These are phyloP conservation scores for Hymenoscyphus fraxineus DNA, from an alignment of 2,329 filamentous ascomycete genomes.

Conservation along the genomic window DNA sequence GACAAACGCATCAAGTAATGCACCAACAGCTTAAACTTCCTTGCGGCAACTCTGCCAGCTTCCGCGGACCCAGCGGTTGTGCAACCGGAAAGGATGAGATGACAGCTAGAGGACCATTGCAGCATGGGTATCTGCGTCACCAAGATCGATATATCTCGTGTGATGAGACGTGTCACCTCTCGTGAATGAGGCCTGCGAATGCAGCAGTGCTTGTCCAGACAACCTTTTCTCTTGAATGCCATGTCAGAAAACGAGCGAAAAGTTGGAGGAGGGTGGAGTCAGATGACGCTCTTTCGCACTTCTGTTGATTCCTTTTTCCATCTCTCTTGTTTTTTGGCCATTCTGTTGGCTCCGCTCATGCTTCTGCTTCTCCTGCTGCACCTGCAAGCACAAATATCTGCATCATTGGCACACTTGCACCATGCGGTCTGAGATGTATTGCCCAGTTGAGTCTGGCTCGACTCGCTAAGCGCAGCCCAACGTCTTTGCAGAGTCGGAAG, in stretches of 20 bases:
- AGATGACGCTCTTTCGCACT: neutral
- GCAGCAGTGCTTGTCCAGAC: slow-evolving; percentile 2
- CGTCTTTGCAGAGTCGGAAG: neutral
- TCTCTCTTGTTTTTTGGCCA: neutral
- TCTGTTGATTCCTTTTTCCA: neutral
- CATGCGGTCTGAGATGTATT: neutral
- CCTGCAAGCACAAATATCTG: neutral
- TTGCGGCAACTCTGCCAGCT: slow-evolving; percentile 1
- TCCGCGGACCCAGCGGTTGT: slow-evolving; percentile 4
- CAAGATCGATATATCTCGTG: slow-evolving; percentile 21
- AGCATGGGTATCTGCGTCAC: slow-evolving; percentile 11
- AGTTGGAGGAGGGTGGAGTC: neutral
- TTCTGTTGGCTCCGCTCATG: neutral
- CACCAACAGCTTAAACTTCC: neutral
- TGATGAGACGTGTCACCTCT: slow-evolving; percentile 22
- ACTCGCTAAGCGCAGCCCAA: neutral
- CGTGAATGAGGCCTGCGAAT: slow-evolving; percentile 9
- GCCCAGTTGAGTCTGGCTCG: neutral
- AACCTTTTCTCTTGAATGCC: neutral
- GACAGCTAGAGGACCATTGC: slow-evolving; percentile 5
- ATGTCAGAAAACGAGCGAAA: neutral
- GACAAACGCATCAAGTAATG: slow-evolving; percentile 1
- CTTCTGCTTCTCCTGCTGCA: neutral
- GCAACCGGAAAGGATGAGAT: slow-evolving; percentile 7
- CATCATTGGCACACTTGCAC: slow-evolving; percentile 3